Evolutionary conservation across 768 basidiomycete species (phyloP).

Genomic region (Naganishia randhawae): DNA sequence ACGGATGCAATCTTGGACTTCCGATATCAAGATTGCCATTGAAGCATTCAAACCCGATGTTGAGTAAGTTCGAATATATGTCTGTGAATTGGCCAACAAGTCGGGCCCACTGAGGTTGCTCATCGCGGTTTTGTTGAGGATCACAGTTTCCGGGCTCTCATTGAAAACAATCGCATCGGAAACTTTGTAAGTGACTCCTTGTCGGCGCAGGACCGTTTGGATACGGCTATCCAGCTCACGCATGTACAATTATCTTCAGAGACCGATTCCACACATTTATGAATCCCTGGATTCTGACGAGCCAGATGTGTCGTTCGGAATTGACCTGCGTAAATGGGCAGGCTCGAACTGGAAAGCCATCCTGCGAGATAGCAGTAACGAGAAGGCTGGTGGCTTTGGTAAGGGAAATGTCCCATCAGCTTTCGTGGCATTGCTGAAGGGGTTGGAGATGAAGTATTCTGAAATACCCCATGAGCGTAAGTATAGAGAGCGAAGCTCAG

Average conservation of each 20-base stretch:
- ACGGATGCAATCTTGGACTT: constrained; percentile 62
- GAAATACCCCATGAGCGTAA: constrained; percentile 65
- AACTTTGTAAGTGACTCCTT: constrained; percentile 59
- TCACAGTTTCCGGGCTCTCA: constrained; percentile 59
- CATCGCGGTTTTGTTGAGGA: not conserved
- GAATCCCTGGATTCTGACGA: constrained; percentile 63
- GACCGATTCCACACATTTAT: constrained; percentile 77
- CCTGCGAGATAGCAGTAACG: constrained; percentile 49
- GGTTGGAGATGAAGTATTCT: constrained; percentile 63
- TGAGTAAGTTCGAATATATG: constrained; percentile 53
- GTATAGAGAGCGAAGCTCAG: constrained; percentile 35
- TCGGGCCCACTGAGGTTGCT: no score
- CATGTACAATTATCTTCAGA: constrained; percentile 32
- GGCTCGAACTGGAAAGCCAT: constrained; percentile 63
- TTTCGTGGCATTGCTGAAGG: constrained; percentile 63
- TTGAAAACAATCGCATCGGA: constrained; percentile 88
- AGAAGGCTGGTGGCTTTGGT: constrained; percentile 55
- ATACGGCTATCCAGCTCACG: not conserved
- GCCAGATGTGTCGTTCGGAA: constrained; percentile 83
- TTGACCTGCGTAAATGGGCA: constrained; percentile 86
- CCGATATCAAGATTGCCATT: constrained; percentile 70
- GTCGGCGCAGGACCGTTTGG: no score
- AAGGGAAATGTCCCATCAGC: constrained; percentile 68
- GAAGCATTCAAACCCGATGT: constrained; percentile 83
- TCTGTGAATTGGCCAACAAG: not conserved